Percentiles rank a stretch among this genome's conserved stretches.
phyloP scores from a whole-genome alignment of 176 grass and related monocot genomes.

The Alopecurus myosuroides region DNA sequence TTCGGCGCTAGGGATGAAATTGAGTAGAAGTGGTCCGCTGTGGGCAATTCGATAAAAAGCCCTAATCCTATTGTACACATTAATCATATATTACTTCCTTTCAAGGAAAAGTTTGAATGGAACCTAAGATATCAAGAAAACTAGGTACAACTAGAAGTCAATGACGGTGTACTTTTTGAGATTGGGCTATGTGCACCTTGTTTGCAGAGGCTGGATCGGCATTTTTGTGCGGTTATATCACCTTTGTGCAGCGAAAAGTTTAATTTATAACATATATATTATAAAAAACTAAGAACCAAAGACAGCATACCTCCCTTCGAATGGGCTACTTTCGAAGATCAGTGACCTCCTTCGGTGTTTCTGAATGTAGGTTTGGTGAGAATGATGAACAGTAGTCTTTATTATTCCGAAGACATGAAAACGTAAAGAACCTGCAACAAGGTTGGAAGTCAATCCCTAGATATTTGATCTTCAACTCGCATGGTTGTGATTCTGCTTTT shows the following conservation, averaged over 20 bases:
- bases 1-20: too few species aligned
- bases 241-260: background rate
- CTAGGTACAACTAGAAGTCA: background rate
- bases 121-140: background rate
- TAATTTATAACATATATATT: background rate
- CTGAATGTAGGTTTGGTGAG: background rate
- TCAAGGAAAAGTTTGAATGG: background rate
- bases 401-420: background rate
- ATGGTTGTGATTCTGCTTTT: background rate
- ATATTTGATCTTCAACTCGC: background rate
- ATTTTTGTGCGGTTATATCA: background rate
- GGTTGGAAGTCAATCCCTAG: background rate
- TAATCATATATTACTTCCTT: background rate
- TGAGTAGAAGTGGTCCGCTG: too few species aligned
- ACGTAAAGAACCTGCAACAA: background rate
- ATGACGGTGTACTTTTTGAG: background rate
- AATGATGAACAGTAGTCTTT: background rate
- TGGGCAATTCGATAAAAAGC: too few species aligned
- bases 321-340: background rate
- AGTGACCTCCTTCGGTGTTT: background rate
- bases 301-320: background rate
- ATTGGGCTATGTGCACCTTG: too few species aligned
- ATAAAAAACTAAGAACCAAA: background rate
- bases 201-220: too few species aligned
- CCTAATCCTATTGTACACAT: too few species aligned